Evolutionary conservation across 441 rosid species (phyloP).

Genomic region (Pelargonium exstipulatum): DNA sequence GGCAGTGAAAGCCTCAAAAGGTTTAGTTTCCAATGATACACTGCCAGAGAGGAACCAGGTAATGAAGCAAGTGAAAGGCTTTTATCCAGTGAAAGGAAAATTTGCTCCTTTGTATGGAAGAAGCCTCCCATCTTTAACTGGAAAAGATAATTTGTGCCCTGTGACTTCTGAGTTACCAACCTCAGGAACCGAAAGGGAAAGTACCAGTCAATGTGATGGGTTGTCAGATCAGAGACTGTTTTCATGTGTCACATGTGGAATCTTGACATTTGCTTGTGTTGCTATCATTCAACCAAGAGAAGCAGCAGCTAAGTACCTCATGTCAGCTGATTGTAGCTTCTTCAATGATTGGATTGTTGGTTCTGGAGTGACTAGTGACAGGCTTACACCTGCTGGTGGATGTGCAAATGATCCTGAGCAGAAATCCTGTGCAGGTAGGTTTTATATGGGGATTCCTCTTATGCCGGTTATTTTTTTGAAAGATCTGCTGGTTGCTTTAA

Average conservation of each 20-base stretch:
- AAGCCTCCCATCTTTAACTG: slow-evolving; percentile 33
- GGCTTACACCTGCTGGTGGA: slow-evolving; percentile 23
- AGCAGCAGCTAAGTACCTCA: slow-evolving; percentile 73
- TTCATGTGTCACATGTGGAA: slow-evolving; percentile 90
- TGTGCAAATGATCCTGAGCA: slow-evolving; percentile 29
- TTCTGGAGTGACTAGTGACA: slow-evolving; percentile 41
- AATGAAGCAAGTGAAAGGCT: slow-evolving; percentile 38
- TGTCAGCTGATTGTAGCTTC: slow-evolving; percentile 90
- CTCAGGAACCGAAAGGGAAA: slow-evolving; percentile 27
- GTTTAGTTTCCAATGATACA: slow-evolving; percentile 33
- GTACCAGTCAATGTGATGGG: slow-evolving; percentile 37
- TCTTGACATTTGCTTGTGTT: slow-evolving; percentile 77
- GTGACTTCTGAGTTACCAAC: slow-evolving; percentile 16
- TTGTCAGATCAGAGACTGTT: slow-evolving; percentile 85
- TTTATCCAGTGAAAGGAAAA: slow-evolving; percentile 49
- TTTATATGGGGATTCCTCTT: slow-evolving; percentile 13
- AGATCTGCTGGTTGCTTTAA: background rate
- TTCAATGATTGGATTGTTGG: slow-evolving; percentile 74
- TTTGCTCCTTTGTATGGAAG: slow-evolving; percentile 55
- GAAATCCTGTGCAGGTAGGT: slow-evolving; percentile 46
- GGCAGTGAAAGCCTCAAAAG: slow-evolving; percentile 36
- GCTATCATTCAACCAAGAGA: slow-evolving; percentile 85
- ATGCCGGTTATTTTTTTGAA: background rate
- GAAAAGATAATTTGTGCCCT: slow-evolving; percentile 26
- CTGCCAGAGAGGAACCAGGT: slow-evolving; percentile 30